Evolutionary conservation across 176 grass and related monocot species (phyloP), one percentile per base, ranked within the genome.

Genomic region (Musa troglodytarum): DNA sequence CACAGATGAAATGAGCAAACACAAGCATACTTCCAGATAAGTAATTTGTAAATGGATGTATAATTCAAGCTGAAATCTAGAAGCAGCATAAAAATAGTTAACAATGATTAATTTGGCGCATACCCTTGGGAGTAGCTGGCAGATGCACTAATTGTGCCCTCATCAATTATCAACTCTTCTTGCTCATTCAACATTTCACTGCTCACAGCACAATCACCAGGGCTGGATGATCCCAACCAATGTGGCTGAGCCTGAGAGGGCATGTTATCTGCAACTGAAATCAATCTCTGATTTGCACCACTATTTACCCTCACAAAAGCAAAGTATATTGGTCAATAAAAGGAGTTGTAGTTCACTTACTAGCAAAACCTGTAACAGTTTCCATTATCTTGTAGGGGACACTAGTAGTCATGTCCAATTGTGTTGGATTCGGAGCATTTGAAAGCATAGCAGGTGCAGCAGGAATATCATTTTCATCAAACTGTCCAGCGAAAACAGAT

Each of bases 111-210:
- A 85, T 79, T 52, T 21, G 69, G 12, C 10, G 69, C 90, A 16
- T 83, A 93, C 94, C 88, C 86, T 77, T 98, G 86, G 53, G 94
- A 98, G 84, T 98, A 98, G 22, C 88, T 81, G 63, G 82, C 83
- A 73, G 94, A 98, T 65, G 93, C 53, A 19, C 74, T 89, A 73
- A 93, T 91, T 2, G 88, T 93, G 77, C 94, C 94, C 69, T 98
- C 94, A 82, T 98, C 94, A 15, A 98, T 86, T 19, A 65, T 75
- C 79, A 98, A 77, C 1, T 91, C 84, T 64, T 86, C 74, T 43
- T 88, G 80, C 53, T 81, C 85, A 78, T 85, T 84, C 68, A 89
- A 43, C 69, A 76, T 84, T 54, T 85, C 88, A 50, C 73, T 85
- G 70, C 81, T 91, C 71, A 88, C 65, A 10, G 77, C 85, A 71